phyloP scores from a whole-genome alignment of 805 yeast species.

The Candida dendrica region DNA sequence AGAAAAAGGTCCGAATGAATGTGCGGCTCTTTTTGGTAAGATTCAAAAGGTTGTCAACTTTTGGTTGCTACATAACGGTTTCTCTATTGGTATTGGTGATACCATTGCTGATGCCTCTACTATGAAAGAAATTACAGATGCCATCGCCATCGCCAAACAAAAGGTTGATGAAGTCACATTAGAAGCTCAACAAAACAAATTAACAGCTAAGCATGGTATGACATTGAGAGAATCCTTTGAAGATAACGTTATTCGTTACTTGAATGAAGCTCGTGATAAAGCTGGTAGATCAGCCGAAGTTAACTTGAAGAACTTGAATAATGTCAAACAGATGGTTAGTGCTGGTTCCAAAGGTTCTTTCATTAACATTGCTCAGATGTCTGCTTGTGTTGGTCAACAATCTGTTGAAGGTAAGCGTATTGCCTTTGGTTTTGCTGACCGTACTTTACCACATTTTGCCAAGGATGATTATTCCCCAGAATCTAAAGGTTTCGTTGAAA shows the following conservation, averaged over 20 bases:
- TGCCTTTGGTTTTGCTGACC: conserved; percentile 93
- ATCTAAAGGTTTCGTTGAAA: conserved; percentile 96
- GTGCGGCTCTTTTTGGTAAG: conserved; percentile 87
- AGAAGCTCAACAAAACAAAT: conserved; percentile 83
- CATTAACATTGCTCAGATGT: conserved; percentile 98
- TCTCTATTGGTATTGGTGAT: conserved; percentile 99
- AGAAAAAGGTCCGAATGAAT: conserved; percentile 88
- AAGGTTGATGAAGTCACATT: conserved; percentile 90
- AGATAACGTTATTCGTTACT: conserved; percentile 89
- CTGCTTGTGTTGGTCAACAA: conserved; percentile 99
- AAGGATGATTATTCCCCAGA: conserved; percentile 98
- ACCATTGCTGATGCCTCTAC: conserved; percentile 97
- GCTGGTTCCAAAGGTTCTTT: conserved; percentile 99
- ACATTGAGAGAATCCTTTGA: conserved; percentile 97
- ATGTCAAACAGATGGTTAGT: conserved; percentile 98
- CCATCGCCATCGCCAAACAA: conserved; percentile 86
- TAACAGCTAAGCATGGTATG: conserved; percentile 99
- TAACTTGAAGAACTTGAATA: conserved; percentile 86
- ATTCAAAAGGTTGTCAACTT: conserved; percentile 92
- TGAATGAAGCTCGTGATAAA: conserved; percentile 97
- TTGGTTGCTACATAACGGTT: conserved; percentile 95
- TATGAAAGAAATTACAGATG: conserved; percentile 87
- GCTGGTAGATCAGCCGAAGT: conserved; percentile 99
- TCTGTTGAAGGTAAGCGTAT: conserved; percentile 99
- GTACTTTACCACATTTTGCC: conserved; percentile 95